Evolutionary conservation across 75 land plant genomes (phyloP).

Genomic region (Azolla pinnata): DNA sequence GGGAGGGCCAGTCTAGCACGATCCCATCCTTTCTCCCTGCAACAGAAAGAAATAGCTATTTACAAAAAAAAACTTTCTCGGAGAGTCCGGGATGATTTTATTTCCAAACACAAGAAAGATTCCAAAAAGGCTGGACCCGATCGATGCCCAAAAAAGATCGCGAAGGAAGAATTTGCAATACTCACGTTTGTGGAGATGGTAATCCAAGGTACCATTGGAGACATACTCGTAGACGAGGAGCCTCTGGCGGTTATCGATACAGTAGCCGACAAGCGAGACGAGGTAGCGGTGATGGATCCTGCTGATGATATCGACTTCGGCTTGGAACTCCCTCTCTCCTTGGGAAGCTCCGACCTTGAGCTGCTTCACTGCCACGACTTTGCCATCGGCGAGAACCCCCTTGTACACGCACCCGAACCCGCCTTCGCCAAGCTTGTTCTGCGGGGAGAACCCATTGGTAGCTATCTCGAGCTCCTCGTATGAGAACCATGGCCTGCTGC

Average conservation of each 20-base stretch:
- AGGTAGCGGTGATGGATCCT: slow-evolving; percentile 81
- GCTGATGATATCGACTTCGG: slow-evolving; percentile 82
- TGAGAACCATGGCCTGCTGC: slow-evolving; percentile 25
- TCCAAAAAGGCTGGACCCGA: no score
- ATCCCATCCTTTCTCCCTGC: slow-evolving; percentile 31
- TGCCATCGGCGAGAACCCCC: slow-evolving; percentile 49
- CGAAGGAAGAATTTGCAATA: no score
- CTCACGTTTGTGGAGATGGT: slow-evolving; percentile 45
- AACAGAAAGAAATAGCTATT: slow-evolving; percentile 4
- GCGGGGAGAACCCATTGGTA: slow-evolving; percentile 40
- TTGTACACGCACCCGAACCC: slow-evolving; percentile 82
- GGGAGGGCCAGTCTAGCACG: slow-evolving; percentile 38
- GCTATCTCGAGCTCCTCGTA: slow-evolving; percentile 42
- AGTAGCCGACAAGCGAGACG: slow-evolving; percentile 88
- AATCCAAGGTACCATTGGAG: slow-evolving; percentile 66
- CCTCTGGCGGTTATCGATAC: slow-evolving; percentile 52
- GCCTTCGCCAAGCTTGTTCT: slow-evolving; percentile 47
- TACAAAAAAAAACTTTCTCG: neutral
- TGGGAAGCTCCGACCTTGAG: slow-evolving; percentile 73
- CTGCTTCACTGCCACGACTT: slow-evolving; percentile 67
- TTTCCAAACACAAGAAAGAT: no score
- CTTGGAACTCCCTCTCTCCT: slow-evolving; percentile 81
- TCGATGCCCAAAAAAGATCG: no score
- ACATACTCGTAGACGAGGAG: slow-evolving; percentile 86
- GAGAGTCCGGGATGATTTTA: no score